phyloP scores from a whole-genome alignment of 345 rosid genomes.

The Excoecaria agallocha region DNA sequence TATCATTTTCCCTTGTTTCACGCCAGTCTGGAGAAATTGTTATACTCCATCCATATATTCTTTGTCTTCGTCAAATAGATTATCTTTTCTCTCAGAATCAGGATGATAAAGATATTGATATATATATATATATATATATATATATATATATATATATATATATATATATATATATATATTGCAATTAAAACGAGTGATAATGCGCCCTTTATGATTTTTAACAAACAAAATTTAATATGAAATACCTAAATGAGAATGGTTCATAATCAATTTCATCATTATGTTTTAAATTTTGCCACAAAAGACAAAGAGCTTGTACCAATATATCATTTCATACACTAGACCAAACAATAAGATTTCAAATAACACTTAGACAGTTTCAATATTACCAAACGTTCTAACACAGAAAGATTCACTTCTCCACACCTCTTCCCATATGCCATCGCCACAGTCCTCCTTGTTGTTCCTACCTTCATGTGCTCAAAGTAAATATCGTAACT shows the following conservation, averaged over 20 bases:
- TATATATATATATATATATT: no score
- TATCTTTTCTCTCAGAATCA: background rate
- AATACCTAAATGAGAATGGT: no score
- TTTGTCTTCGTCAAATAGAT: background rate
- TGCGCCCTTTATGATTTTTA: background rate
- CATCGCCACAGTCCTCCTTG: conserved; percentile 74
- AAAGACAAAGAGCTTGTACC: background rate
- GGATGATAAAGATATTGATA: background rate
- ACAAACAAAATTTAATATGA: background rate
- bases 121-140: no score
- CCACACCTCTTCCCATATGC: conserved; percentile 83
- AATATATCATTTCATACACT: background rate
- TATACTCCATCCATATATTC: background rate
- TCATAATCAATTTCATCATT: no score
- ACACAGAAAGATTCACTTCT: conserved; percentile 66
- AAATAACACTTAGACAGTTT: background rate
- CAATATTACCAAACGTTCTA: conserved; percentile 68
- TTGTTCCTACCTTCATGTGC: conserved; percentile 67
- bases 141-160: no score
- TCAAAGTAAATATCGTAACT: conserved; percentile 25
- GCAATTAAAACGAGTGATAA: background rate
- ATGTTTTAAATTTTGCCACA: background rate
- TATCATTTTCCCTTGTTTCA: conserved; percentile 4
- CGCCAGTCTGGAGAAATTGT: background rate
- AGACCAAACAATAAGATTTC: background rate